phyloP scores from a whole-genome alignment of 305 asterid genomes.

The Rubia peregrina region DNA sequence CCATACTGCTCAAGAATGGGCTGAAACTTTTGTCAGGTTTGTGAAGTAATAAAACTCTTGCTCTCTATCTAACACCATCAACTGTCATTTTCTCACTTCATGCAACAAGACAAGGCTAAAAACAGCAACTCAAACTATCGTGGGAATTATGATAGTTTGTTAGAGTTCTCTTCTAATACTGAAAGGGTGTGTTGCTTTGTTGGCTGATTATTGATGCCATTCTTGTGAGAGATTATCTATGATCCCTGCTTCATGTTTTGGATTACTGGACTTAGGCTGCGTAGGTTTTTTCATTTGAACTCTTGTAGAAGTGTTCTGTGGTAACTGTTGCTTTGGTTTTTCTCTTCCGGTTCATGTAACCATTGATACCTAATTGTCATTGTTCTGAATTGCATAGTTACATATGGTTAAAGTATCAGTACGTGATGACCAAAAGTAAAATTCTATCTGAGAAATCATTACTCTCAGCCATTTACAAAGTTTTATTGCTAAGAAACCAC shows the following conservation, averaged over 20 bases:
- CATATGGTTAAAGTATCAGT: not conserved
- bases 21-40: slow-evolving; percentile 90
- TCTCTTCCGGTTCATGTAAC: not conserved
- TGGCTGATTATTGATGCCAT: not conserved
- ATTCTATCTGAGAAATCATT: not conserved
- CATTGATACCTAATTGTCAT: not conserved
- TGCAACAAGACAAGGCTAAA: slow-evolving; percentile 1
- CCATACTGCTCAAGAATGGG: slow-evolving; percentile 99
- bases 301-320: not conserved
- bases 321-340: not conserved
- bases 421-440: not conserved
- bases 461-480: not conserved
- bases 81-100: slow-evolving; percentile 3
- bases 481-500: not conserved
- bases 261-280: not conserved
- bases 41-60: slow-evolving; percentile 17
- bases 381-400: not conserved
- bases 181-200: not conserved
- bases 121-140: not conserved
- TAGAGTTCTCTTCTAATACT: not conserved
- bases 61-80: slow-evolving; percentile 3
- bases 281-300: not conserved
- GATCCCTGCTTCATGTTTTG: not conserved
- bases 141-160: not conserved
- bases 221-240: not conserved